Base-by-base conservation (phyloP, 116 monocot genomes). In the Trichopus zeylanicus region DNA sequence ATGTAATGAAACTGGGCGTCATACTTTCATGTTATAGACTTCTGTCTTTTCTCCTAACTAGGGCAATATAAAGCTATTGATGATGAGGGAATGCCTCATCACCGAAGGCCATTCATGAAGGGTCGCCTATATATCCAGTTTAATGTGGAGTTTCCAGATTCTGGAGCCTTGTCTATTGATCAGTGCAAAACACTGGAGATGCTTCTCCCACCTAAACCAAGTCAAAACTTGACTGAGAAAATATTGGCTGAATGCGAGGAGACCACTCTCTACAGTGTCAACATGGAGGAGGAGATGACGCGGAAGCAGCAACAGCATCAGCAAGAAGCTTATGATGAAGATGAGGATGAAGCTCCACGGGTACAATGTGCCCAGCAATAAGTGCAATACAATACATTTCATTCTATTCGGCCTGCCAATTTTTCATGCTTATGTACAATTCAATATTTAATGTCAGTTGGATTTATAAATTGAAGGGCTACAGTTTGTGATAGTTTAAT, bases 1-100 rank as follows among this genome's bases (percentile, higher is more conserved):
- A n/a, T n/a, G n/a, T n/a, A n/a, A n/a, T n/a, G n/a, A n/a, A n/a
- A n/a, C n/a, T n/a, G n/a, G n/a, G n/a, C n/a, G n/a, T n/a, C n/a
- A n/a, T n/a, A n/a, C n/a, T n/a, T n/a, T n/a, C n/a, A n/a, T n/a
- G n/a, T n/a, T n/a, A n/a, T n/a, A n/a, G n/a, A n/a, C n/a, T n/a
- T n/a, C n/a, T n/a, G n/a, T n/a, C n/a, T 28, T 16, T 35, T 13
- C 35, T 26, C 29, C 55, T 26, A 18, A 48, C 32, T 37, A 94
- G 94, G 65, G 59, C 94, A 94, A 75, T 64, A 75, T 27, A 94
- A 88, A 63, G 82, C 86, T 29, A 78, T 94, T 27, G 72, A 89
- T 29, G 83, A 89, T 26, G 94, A 94, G 55, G 94, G 93, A 9
- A 89, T 89, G 89, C 89, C 94, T 7, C 80, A 94, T 38, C 60